These are phyloP conservation scores for Poterioochromonas sp. DNA, from an alignment of 352 stramenopile genomes.

Conservation along the genomic window DNA sequence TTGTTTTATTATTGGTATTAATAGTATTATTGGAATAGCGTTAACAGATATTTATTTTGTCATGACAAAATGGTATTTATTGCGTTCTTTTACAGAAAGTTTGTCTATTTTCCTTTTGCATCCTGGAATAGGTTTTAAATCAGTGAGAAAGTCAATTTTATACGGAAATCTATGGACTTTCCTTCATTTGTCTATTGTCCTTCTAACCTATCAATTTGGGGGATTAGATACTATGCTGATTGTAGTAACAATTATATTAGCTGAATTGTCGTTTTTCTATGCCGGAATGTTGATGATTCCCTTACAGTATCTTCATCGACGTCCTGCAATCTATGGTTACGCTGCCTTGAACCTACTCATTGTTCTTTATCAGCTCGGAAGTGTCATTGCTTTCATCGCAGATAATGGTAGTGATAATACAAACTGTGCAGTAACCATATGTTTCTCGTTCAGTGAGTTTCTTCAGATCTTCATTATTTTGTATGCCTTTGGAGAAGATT, in stretches of 20 bases:
- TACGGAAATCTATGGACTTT: background rate
- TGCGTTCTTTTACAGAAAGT: background rate
- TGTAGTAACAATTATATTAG: background rate
- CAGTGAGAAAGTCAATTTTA: background rate
- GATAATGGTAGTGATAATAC: background rate
- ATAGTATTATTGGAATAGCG: background rate
- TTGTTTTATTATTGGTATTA: background rate
- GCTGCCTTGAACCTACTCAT: background rate
- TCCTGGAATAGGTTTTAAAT: background rate
- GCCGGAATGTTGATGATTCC: background rate
- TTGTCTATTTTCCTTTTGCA: conserved; percentile 26
- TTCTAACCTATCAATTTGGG: background rate
- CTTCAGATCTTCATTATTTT: conserved; percentile 35
- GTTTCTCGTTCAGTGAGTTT: conserved; percentile 18
- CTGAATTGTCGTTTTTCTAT: background rate
- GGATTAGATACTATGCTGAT: background rate
- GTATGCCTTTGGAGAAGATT: conserved; percentile 32
- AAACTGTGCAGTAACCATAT: background rate
- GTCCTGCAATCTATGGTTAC: background rate
- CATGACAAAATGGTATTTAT: background rate
- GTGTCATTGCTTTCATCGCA: background rate
- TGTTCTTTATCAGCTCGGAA: background rate
- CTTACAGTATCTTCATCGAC: background rate
- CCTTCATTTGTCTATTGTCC: background rate
- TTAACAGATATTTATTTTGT: background rate